A percentile compares a stretch with the other conserved stretches of the same genome.
Evolutionary conservation across 805 yeast genomes (phyloP).

Genomic region (Hagleromyces aurorensis): DNA sequence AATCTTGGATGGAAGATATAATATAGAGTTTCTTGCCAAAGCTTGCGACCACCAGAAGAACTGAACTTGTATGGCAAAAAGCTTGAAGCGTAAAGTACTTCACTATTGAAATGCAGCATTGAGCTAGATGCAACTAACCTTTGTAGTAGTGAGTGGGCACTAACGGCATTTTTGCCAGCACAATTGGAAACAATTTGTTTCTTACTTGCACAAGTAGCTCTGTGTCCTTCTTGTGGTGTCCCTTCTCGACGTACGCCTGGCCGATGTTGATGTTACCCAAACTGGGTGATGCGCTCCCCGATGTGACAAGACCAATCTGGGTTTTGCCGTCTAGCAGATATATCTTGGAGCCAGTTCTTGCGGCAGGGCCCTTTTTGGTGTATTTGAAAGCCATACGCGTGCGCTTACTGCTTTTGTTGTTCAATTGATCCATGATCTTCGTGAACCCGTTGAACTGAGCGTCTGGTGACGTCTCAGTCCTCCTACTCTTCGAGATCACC

Average conservation of each 20-base stretch:
- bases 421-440: conserved; percentile 61
- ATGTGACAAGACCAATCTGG: conserved; percentile 47
- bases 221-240: conserved; percentile 66
- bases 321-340: conserved; percentile 46
- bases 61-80: too few species aligned
- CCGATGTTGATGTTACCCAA: conserved; percentile 73
- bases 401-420: conserved; percentile 49
- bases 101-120: too few species aligned
- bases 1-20: too few species aligned
- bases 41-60: too few species aligned
- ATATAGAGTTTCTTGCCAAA: too few species aligned
- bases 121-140: conserved; percentile 11
- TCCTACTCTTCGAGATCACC: conserved; percentile 78
- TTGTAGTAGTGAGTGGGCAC: conserved; percentile 67
- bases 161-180: conserved; percentile 78
- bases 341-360: conserved; percentile 70
- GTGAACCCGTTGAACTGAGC: conserved; percentile 67
- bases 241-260: conserved; percentile 78
- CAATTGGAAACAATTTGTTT: conserved; percentile 72
- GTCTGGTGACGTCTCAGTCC: conserved; percentile 32
- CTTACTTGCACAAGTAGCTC: conserved; percentile 68
- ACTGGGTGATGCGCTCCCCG: conserved; percentile 62
- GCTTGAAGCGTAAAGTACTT: too few species aligned
- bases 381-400: conserved; percentile 66
- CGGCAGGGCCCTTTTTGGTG: conserved; percentile 78